Evolutionary conservation across 2,329 filamentous ascomycete species (phyloP), one percentile per base, ranked within the genome.

Genomic region (Botrytis byssoidea): DNA sequence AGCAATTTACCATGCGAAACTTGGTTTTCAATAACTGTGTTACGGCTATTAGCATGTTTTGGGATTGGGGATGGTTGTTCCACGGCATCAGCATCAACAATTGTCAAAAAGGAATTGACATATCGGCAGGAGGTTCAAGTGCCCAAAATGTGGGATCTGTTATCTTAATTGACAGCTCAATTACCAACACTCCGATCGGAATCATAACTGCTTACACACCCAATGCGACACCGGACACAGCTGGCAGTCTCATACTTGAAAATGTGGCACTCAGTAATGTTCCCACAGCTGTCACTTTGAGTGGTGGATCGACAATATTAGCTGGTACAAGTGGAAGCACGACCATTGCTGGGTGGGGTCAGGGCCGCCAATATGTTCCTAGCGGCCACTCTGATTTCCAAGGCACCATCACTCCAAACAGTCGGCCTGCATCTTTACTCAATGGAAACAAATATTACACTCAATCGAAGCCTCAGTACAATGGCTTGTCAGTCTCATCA

Each of bases 1-100:
- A 93, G 82, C 90, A 92, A 79, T 90, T 87, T 75, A 91, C 88
- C 0, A 87, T 86, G 74, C 84, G 85, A 16, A 88, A 89, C 76
- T 76, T 91, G 48, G 84, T 82, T 1, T 75, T 78, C 40, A 83
- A 85, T 51, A 82, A 85, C 63, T 83, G 84, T 29, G 81, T 83
- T 1, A 89, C 86, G 0, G 87, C 86, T 3, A 88, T 91, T 61
- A 85, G 86, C 48, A 85, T 88, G 76, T 81, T 88, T 12, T 90
- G 88, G 88, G 83, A 88, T 75, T 90, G 89, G 88, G 86, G 86
- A 1, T 90, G 85, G 85, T 87, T 85, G 0, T 88, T 86, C 74
- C 84, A 85, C 74, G 83, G 83, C 6, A 79, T 90, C 59, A 83
- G 75, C 1, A 84, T 90, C 76, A 84, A 84, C 71, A 87, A 88